Conservation (phyloP, 495 filamentous ascomycete species). For the Xanthoparmelia taractica region DNA sequence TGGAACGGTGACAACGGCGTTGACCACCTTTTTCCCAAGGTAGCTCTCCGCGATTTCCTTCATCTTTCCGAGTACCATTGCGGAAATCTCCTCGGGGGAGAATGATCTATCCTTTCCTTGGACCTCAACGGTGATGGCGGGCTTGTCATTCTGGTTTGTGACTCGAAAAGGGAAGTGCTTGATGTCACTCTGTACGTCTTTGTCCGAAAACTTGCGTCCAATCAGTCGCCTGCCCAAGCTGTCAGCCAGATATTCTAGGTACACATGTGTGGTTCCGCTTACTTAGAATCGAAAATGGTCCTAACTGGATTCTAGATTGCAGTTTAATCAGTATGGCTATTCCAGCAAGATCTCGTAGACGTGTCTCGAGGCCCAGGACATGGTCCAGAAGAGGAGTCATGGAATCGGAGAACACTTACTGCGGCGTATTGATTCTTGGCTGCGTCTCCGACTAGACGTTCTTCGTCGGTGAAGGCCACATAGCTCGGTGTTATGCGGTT, state of each 20-base stretch:
- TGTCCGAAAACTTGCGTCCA: slow-evolving; percentile 81
- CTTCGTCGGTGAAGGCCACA: slow-evolving; percentile 97
- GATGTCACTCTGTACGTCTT: slow-evolving; percentile 73
- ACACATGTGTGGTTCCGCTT: background rate
- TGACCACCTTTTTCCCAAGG: slow-evolving; percentile 75
- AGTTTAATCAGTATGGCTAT: background rate
- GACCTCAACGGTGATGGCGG: slow-evolving; percentile 69
- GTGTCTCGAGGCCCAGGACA: no score
- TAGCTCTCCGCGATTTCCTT: slow-evolving; percentile 94
- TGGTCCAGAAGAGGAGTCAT: background rate
- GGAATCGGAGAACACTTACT: background rate
- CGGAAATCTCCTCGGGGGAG: slow-evolving; percentile 80
- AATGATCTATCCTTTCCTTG: slow-evolving; percentile 65
- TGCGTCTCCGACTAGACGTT: slow-evolving; percentile 94
- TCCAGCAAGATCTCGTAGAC: background rate
- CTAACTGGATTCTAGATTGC: slow-evolving; percentile 57
- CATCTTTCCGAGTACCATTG: slow-evolving; percentile 90
- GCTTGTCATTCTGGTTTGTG: slow-evolving; percentile 72
- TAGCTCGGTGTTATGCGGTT: slow-evolving; percentile 99
- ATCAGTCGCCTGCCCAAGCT: slow-evolving; percentile 51
- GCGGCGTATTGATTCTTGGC: slow-evolving; percentile 98
- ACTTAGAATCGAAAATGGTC: slow-evolving; percentile 88
- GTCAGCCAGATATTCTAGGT: background rate
- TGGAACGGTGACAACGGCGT: slow-evolving; percentile 51
- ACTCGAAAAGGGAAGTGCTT: slow-evolving; percentile 93